Conservation (phyloP, 257 asterid species). For the Hygrophila difformis region DNA sequence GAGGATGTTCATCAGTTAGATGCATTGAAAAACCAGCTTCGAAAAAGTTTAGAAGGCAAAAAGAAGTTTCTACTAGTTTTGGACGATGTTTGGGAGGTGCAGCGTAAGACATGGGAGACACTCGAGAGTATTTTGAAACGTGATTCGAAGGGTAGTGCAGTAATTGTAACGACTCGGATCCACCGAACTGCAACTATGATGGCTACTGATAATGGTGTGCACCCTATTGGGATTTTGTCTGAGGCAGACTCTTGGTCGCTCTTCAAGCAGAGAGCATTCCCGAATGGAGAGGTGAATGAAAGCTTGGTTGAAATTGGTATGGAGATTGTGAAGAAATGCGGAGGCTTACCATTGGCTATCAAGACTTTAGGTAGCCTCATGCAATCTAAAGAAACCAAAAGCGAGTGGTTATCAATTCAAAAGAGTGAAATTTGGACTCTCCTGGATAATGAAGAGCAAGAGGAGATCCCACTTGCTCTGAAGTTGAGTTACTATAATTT, state of each 20-base stretch:
- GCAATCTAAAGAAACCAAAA: slow-evolving; percentile 7
- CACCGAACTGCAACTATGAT: slow-evolving; percentile 15
- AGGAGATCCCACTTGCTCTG: slow-evolving; percentile 6
- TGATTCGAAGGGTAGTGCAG: slow-evolving; percentile 15
- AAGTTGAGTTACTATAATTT: slow-evolving; percentile 22
- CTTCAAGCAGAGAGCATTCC: slow-evolving; percentile 18
- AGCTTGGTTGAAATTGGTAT: slow-evolving; percentile 10
- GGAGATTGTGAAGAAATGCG: slow-evolving; percentile 15
- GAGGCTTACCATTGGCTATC: slow-evolving; percentile 18
- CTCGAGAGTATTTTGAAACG: slow-evolving; percentile 16
- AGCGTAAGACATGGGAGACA: slow-evolving; percentile 14
- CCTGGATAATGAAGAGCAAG: too few species aligned
- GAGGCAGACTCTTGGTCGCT: slow-evolving; percentile 20
- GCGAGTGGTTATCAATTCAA: slow-evolving; percentile 13
- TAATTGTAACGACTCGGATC: slow-evolving; percentile 18
- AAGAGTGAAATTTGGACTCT: slow-evolving; percentile 13
- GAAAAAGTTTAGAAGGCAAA: slow-evolving; percentile 15
- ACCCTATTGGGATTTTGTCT: slow-evolving; percentile 10
- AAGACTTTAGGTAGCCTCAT: slow-evolving; percentile 19
- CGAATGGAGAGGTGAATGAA: not conserved
- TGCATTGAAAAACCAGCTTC: slow-evolving; percentile 15
- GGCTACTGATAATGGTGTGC: slow-evolving; percentile 13
- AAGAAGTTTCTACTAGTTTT: slow-evolving; percentile 20
- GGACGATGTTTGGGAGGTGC: slow-evolving; percentile 31
- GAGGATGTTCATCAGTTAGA: slow-evolving; percentile 14